Conservation (phyloP, 2,329 filamentous ascomycete species). For the Venturia nashicola region DNA sequence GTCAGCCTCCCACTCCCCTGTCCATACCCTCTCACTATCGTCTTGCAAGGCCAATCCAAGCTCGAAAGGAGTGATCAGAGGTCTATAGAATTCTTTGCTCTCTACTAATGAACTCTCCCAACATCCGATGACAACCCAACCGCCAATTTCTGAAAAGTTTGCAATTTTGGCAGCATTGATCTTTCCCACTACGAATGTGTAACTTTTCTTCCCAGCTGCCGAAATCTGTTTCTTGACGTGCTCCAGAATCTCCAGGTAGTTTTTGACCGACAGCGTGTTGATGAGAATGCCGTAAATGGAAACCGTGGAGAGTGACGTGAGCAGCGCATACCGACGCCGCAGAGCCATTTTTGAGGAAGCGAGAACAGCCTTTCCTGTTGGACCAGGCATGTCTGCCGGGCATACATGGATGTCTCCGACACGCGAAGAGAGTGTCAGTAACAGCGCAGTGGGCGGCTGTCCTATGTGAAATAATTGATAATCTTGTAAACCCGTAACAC, state of each 20-base stretch:
- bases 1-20: conserved; percentile 76
- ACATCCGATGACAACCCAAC: conserved; percentile 95
- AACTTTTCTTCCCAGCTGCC: conserved; percentile 80
- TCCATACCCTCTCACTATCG: conserved; percentile 72
- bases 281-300: conserved; percentile 88
- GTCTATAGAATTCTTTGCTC: conserved; percentile 76
- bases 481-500: conserved; percentile 42
- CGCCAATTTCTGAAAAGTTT: conserved; percentile 90
- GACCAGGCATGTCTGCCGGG: conserved; percentile 18
- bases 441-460: conserved; percentile 65
- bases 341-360: conserved; percentile 38
- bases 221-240: conserved; percentile 62
- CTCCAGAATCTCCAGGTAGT: conserved; percentile 73
- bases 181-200: conserved; percentile 93
- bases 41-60: conserved; percentile 62
- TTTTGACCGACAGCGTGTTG: conserved; percentile 85
- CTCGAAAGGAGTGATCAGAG: conserved; percentile 92
- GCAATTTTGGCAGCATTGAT: conserved; percentile 91
- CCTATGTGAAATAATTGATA: conserved; percentile 80
- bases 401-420: conserved; percentile 70
- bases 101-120: conserved; percentile 95
- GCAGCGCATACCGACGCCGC: conserved; percentile 75
- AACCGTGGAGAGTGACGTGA: conserved; percentile 67
- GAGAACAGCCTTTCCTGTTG: conserved; percentile 25
- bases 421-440: conserved; percentile 76